Conservation (phyloP, 169 alveolate genomes). For the Cryptosporidium felis region DNA sequence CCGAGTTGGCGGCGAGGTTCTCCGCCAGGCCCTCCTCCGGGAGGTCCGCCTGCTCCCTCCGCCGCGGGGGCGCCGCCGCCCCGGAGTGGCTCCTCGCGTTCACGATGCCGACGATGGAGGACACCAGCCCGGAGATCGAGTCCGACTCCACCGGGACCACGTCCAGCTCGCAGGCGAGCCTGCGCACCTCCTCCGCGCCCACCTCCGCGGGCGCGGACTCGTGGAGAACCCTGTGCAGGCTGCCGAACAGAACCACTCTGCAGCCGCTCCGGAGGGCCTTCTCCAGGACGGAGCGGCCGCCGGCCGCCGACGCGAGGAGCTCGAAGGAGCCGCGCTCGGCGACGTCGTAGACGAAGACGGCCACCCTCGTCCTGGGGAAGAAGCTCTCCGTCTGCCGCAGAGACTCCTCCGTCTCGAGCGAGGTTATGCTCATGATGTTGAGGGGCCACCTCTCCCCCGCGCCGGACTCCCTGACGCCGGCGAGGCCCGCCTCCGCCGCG, state of each 20-base stretch:
- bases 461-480: slow-evolving; percentile 32
- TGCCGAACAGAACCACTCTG: slow-evolving; percentile 52
- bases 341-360: slow-evolving; percentile 49
- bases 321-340: slow-evolving; percentile 14
- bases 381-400: slow-evolving; percentile 24
- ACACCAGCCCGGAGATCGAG: slow-evolving; percentile 7
- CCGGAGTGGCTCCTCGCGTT: slow-evolving; percentile 12
- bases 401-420: slow-evolving; percentile 13
- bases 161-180: slow-evolving; percentile 27
- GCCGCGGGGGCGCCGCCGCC: background rate
- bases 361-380: slow-evolving; percentile 46
- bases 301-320: background rate
- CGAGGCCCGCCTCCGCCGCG: background rate
- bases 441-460: slow-evolving; percentile 69
- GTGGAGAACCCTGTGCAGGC: slow-evolving; percentile 17
- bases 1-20: too few relatives aligned
- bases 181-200: slow-evolving; percentile 30
- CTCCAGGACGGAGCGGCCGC: background rate
- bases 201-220: slow-evolving; percentile 13
- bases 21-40: background rate
- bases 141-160: slow-evolving; percentile 47
- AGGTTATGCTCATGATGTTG: slow-evolving; percentile 35
- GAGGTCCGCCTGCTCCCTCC: background rate
- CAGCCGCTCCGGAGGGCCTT: slow-evolving; percentile 40
- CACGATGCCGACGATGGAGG: slow-evolving; percentile 54